phyloP scores from a whole-genome alignment of 768 basidiomycete species.

The Boletus pseudo-olivaceus region DNA sequence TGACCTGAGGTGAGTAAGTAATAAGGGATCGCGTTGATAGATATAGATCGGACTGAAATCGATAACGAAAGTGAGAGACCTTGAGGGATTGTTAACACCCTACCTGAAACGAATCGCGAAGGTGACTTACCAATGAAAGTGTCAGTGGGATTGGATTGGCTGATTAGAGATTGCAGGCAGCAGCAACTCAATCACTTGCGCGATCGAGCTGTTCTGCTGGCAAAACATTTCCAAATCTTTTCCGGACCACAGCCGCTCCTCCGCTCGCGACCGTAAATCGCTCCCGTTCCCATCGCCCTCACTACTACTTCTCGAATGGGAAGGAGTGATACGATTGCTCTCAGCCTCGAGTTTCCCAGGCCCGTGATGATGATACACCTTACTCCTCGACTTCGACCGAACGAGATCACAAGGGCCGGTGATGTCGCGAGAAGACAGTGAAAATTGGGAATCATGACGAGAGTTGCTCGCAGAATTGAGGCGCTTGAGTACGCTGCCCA shows the following conservation, averaged over 20 bases:
- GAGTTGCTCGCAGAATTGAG: conserved; percentile 16
- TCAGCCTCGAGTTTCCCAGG: conserved; percentile 64
- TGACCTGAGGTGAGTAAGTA: conserved; percentile 24
- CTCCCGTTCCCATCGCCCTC: conserved; percentile 32
- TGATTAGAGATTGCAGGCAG: conserved; percentile 48
- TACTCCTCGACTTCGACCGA: conserved; percentile 70
- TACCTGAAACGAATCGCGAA: background rate
- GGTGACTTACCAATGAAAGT: conserved; percentile 21
- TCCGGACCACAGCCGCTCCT: conserved; percentile 67
- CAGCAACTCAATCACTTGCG: conserved; percentile 65
- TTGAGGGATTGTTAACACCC: conserved; percentile 13
- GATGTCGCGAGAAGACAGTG: conserved; percentile 24
- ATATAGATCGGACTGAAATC: conserved; percentile 23
- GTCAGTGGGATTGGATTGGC: conserved; percentile 25
- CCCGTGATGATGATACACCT: conserved; percentile 60
- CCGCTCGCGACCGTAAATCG: conserved; percentile 35
- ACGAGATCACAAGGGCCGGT: conserved; percentile 38
- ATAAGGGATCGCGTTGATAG: conserved; percentile 24
- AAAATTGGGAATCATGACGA: conserved; percentile 23
- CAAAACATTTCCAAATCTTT: conserved; percentile 81
- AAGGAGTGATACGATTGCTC: conserved; percentile 26
- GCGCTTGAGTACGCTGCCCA: conserved; percentile 36
- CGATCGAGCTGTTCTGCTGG: conserved; percentile 85
- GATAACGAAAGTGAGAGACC: conserved; percentile 21
- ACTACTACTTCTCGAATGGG: conserved; percentile 27